Evolutionary conservation across 2,329 filamentous ascomycete species (phyloP), one percentile per base, ranked within the genome.

Genomic region (Penicillium brasilianum): DNA sequence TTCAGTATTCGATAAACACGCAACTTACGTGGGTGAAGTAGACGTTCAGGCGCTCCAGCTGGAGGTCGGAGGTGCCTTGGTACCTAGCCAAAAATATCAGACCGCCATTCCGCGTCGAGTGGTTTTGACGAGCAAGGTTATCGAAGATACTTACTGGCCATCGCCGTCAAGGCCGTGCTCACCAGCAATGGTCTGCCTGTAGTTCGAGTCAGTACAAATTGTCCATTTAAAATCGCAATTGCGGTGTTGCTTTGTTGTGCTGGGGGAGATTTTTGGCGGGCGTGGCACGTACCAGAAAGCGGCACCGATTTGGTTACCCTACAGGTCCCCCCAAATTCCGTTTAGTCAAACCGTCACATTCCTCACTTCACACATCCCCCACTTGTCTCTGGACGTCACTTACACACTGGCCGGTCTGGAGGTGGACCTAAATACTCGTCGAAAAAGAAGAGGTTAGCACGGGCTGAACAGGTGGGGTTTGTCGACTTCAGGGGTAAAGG

Each of bases 261-360:
- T 54, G 36, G 37, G 49, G 37, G 28, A n/a, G 11, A 44, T 20
- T 32, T 30, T 41, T 18, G 52, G 25, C 22, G 39, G 37, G 52
- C 20, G 49, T 48, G 57, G 57, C 56, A 84, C 88, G 72, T 83
- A 92, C 90, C 95, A 99, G 88, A 99, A 99, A 84, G 95, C 95
- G 87, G 95, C 95, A 94, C 95, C 95, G 75, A 98, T 97, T 92
- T 99, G 95, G 91, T 99, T 99, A 88, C 95, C 95, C 94, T 97
- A 76, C 73, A 55, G 54, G 39, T 9, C 58, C 67, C 58, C 67
- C 70, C 74, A 70, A 64, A 71, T 59, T 64, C 62, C 57, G 64
- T 69, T 73, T 67, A 75, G 69, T 64, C 39, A 44, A 59, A 52
- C 53, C 41, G 59, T 63, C 28, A 60, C 39, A 22, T 50, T 37